These are phyloP conservation scores for Candida sanyaensis DNA, from an alignment of 1,139 yeast genomes.

Conservation along the genomic window DNA sequence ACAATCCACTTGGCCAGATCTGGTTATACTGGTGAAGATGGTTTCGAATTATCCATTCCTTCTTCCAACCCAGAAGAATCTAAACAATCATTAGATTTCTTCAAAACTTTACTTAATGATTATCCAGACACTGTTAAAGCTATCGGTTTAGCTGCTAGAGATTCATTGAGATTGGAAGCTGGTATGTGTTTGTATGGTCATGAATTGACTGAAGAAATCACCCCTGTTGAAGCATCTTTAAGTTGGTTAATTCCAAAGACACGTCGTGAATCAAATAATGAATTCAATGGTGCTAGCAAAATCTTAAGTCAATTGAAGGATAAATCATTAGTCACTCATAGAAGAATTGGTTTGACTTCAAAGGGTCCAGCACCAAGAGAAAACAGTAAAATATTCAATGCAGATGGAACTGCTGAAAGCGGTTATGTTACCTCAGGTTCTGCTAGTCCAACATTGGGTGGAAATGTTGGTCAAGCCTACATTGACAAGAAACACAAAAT, in stretches of 20 bases:
- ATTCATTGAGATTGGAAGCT: slow-evolving; percentile 91
- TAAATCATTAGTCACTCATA: slow-evolving; percentile 55
- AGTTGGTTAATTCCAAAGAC: slow-evolving; percentile 87
- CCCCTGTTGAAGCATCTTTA: slow-evolving; percentile 88
- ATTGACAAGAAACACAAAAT: slow-evolving; percentile 73
- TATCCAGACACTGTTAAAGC: slow-evolving; percentile 68
- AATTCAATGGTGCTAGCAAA: slow-evolving; percentile 77
- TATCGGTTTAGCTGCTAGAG: slow-evolving; percentile 96
- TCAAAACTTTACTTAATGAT: slow-evolving; percentile 58
- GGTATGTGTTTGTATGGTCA: slow-evolving; percentile 98
- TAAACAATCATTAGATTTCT: slow-evolving; percentile 55
- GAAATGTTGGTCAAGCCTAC: slow-evolving; percentile 91
- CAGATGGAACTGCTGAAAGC: slow-evolving; percentile 50
- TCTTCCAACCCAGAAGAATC: slow-evolving; percentile 44
- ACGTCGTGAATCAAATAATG: slow-evolving; percentile 55
- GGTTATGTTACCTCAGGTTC: slow-evolving; percentile 90
- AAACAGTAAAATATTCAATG: slow-evolving; percentile 65
- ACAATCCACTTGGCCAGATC: slow-evolving; percentile 81
- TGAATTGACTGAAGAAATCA: slow-evolving; percentile 76
- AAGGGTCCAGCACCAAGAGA: slow-evolving; percentile 94
- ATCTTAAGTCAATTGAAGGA: slow-evolving; percentile 72
- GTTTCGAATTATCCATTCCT: slow-evolving; percentile 88
- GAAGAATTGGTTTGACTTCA: slow-evolving; percentile 74
- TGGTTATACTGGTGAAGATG: slow-evolving; percentile 98
- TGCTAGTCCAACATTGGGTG: slow-evolving; percentile 83